These are phyloP conservation scores for Chloranthus sessilifolius DNA, from an alignment of 164 flowering plant species.

Conservation along the genomic window DNA sequence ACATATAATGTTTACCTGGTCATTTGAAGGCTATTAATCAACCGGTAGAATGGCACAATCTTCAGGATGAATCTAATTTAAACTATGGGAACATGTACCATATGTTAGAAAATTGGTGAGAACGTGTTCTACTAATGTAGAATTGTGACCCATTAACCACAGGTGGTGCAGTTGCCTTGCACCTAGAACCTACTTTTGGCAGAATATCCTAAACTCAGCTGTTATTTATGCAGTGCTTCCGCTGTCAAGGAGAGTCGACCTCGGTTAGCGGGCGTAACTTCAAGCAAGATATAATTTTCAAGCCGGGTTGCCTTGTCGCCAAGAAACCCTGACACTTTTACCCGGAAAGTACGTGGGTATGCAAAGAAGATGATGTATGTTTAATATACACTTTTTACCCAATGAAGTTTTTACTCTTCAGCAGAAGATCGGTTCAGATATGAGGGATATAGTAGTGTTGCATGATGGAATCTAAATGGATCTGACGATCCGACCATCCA, in stretches of 20 bases:
- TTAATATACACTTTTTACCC: too few species aligned
- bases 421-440: too few species aligned
- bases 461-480: too few species aligned
- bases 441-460: too few species aligned
- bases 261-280: constrained; percentile 76
- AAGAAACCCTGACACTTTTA: constrained; percentile 9
- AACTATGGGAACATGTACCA: background rate
- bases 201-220: background rate
- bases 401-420: too few species aligned
- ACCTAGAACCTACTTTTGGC: background rate
- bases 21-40: background rate
- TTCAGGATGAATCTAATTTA: background rate
- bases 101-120: background rate
- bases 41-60: background rate
- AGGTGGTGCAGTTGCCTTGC: too few species aligned
- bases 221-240: constrained; percentile 71
- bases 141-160: background rate
- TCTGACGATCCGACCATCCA: too few species aligned
- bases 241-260: constrained; percentile 87
- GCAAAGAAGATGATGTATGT: too few species aligned
- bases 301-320: constrained; percentile 81
- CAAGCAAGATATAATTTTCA: constrained; percentile 49
- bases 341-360: too few species aligned
- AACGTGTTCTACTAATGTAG: too few species aligned
- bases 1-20: too few species aligned